Conservation (phyloP, 768 basidiomycete species). For the Daedaleopsis nitida region DNA sequence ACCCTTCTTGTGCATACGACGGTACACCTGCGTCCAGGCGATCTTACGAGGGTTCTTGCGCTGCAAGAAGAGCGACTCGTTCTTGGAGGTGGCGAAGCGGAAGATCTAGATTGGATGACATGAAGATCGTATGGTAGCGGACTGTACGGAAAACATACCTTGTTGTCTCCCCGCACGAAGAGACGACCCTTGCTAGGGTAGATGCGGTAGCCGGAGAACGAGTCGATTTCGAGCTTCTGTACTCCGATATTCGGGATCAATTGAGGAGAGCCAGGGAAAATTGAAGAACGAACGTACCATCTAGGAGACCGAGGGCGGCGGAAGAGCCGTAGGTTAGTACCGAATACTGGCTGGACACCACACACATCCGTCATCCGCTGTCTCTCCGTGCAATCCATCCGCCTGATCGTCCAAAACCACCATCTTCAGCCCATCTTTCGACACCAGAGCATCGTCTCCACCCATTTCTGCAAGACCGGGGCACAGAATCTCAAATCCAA, state of each 20-base stretch:
- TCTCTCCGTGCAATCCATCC: slow-evolving; percentile 12
- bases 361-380: slow-evolving; percentile 4
- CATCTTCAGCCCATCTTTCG: background rate
- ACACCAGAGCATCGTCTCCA: background rate
- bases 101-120: slow-evolving; percentile 62
- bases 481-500: slow-evolving; percentile 2
- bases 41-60: slow-evolving; percentile 99
- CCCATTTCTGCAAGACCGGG: background rate
- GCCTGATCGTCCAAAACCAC: background rate
- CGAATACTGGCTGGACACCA: background rate
- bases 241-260: slow-evolving; percentile 19
- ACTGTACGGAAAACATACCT: slow-evolving; percentile 52
- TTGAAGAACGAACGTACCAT: slow-evolving; percentile 6
- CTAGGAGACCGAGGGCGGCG: background rate
- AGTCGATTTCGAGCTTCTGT: slow-evolving; percentile 98
- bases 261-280: too few relatives aligned
- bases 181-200: slow-evolving; percentile 97
- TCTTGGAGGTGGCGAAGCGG: slow-evolving; percentile 94
- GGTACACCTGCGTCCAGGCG: slow-evolving; percentile 93
- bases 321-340: background rate
- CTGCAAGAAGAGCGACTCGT: slow-evolving; percentile 95
- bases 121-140: background rate
- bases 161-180: slow-evolving; percentile 95
- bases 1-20: slow-evolving; percentile 99
- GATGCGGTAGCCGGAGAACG: slow-evolving; percentile 96